Evolutionary conservation across 2,329 filamentous ascomycete genomes (phyloP), one percentile per base, ranked within the genome.

Genomic region (Colletotrichum lentis): DNA sequence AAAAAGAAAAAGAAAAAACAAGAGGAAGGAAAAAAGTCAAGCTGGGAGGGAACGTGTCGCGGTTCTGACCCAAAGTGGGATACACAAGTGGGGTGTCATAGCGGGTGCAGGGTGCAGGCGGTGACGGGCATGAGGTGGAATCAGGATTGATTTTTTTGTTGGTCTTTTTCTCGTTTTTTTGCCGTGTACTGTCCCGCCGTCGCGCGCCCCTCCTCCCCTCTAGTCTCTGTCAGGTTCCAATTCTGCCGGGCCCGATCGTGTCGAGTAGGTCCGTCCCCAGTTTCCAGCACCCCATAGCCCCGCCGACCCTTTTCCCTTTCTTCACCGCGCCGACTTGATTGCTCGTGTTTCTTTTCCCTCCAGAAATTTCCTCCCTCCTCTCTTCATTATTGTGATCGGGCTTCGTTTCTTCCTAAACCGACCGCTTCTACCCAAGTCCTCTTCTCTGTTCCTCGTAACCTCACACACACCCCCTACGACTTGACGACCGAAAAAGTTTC

Each of bases 121-220:
- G 66, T 69, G 66, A 66, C 66, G 58, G 35, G 62, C 65, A 68
- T 65, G 56, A 43, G 55, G 62, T 62, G 65, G 50, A 68, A 68
- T 67, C 65, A 64, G 62, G 44, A 53, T 59, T 59, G 46, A 44
- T 60, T 65, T 5, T 65, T 69, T 64, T 54, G n/a, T n/a, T n/a
- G n/a, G n/a, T 35, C 47, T 59, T 44, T 31, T 31, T n/a, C n/a
- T n/a, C n/a, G 16, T 55, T 56, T 31, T 56, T 56, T 56, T 56
- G 53, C 53, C 53, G 35, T 43, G 35, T 56, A 37, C 35, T 41
- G 50, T 37, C 31, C 50, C n/a, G 31, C 12, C 31, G 43, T 18
- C 27, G 27, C 8, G 31, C 31, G 31, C 27, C 44, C 43, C 35
- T 49, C 50, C 50, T 39, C 27, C 58, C 59, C 64, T 62, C 39